These are phyloP conservation scores for Gymnopus androsaceus DNA, from an alignment of 1,284 basidiomycete genomes.

Conservation along the genomic window DNA sequence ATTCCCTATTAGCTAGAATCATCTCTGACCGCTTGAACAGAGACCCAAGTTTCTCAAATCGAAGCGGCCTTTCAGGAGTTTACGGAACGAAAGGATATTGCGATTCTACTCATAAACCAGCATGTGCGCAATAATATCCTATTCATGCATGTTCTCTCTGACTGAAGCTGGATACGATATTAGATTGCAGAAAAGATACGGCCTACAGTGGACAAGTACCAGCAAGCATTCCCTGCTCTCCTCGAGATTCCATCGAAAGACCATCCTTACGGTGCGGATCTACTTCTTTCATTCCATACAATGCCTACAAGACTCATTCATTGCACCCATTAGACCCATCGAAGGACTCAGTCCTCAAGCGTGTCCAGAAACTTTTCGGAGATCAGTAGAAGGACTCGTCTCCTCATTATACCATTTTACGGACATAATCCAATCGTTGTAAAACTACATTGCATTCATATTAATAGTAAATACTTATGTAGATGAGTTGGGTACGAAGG, in stretches of 20 bases:
- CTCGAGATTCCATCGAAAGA: slow-evolving; percentile 97
- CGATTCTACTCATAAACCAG: slow-evolving; percentile 95
- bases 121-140: slow-evolving; percentile 61
- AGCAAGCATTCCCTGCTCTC: slow-evolving; percentile 94
- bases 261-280: slow-evolving; percentile 79
- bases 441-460: slow-evolving; percentile 1
- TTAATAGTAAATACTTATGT: slow-evolving; percentile 5
- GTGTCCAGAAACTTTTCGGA: slow-evolving; percentile 95
- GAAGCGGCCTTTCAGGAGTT: slow-evolving; percentile 91
- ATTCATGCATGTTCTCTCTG: slow-evolving; percentile 10
- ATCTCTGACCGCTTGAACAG: slow-evolving; percentile 42
- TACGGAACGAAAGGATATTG: slow-evolving; percentile 90
- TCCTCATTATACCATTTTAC: background rate
- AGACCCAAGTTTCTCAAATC: slow-evolving; percentile 86
- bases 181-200: slow-evolving; percentile 97
- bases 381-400: slow-evolving; percentile 50
- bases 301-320: background rate
- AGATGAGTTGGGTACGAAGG: slow-evolving; percentile 9
- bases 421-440: slow-evolving; percentile 4
- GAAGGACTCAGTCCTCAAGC: slow-evolving; percentile 96
- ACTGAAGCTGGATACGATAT: slow-evolving; percentile 13
- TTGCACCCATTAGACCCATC: slow-evolving; percentile 72
- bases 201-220: slow-evolving; percentile 92
- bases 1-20: slow-evolving; percentile 8
- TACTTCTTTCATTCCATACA: slow-evolving; percentile 1